A percentile compares a stretch with the other conserved stretches of the same genome.
phyloP scores from a whole-genome alignment of 192 early-diverging fungal species.

The Backusella morwellensis region DNA sequence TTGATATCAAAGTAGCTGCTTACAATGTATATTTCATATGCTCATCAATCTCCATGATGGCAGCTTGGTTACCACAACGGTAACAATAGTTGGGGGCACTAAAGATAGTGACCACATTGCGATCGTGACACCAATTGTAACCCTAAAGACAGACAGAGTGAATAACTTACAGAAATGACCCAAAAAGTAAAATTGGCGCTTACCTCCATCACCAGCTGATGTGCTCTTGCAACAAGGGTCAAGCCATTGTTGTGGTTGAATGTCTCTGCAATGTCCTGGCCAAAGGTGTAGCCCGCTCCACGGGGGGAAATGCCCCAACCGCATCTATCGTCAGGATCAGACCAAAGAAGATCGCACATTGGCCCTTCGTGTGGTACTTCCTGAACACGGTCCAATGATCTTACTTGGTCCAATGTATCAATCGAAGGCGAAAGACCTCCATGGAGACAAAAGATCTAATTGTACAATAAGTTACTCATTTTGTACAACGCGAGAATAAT shows the following conservation, averaged over 20 bases:
- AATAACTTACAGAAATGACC: not conserved
- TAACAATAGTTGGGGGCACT: slow-evolving; percentile 99
- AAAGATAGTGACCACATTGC: slow-evolving; percentile 99
- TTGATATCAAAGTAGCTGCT: slow-evolving; percentile 21
- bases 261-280: slow-evolving; percentile 83
- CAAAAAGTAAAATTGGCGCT: not conserved
- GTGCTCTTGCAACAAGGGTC: slow-evolving; percentile 93
- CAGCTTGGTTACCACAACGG: slow-evolving; percentile 99
- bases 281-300: slow-evolving; percentile 88
- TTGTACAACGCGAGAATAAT: not conserved
- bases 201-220: slow-evolving; percentile 91
- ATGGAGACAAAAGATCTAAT: slow-evolving; percentile 94
- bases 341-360: slow-evolving; percentile 89
- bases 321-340: slow-evolving; percentile 83
- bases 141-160: slow-evolving; percentile 51
- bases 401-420: slow-evolving; percentile 93
- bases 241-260: slow-evolving; percentile 96
- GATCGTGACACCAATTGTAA: slow-evolving; percentile 98
- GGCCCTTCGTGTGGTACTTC: slow-evolving; percentile 87
- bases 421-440: slow-evolving; percentile 95
- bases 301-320: slow-evolving; percentile 88
- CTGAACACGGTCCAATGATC: slow-evolving; percentile 91
- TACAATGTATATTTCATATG: slow-evolving; percentile 98
- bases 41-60: slow-evolving; percentile 99
- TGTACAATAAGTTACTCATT: not conserved